Conservation (phyloP, 345 rosid genomes). For the Citrus inodora region DNA sequence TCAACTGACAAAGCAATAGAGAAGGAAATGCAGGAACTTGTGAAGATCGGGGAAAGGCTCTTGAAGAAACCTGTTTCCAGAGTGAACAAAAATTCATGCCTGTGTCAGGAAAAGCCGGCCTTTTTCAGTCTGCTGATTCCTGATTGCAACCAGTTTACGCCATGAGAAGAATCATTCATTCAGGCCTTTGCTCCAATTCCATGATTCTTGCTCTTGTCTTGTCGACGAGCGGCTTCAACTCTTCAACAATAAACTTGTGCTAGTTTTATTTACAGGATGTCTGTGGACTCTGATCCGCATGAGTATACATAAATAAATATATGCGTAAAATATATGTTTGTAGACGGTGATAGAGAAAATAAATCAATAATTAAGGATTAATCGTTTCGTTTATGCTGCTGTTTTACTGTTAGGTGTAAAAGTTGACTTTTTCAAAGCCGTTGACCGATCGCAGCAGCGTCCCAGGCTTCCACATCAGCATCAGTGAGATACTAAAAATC, state of each 20-base stretch:
- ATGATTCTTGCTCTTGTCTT: constrained; percentile 34
- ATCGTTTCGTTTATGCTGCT: no score
- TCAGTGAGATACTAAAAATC: neutral
- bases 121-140: no score
- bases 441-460: neutral
- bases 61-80: constrained; percentile 16
- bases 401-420: neutral
- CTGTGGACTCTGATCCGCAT: no score
- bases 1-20: constrained; percentile 15
- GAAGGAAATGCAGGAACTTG: constrained; percentile 13
- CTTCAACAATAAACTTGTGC: constrained; percentile 3
- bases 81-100: neutral
- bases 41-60: constrained; percentile 7
- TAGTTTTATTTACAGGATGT: no score
- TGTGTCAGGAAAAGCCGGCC: no score
- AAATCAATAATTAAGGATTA: neutral
- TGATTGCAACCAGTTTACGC: no score
- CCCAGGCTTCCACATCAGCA: constrained; percentile 1
- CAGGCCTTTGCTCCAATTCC: constrained; percentile 24
- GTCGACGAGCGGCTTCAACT: constrained; percentile 34
- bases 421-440: neutral
- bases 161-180: constrained; percentile 7
- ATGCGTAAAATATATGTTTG: no score
- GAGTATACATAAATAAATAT: no score
- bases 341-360: neutral